A percentile compares a stretch with the other conserved stretches of the same genome.
Conservation (phyloP, 2,329 filamentous ascomycete species). For the Ophioceras dolichostomum region DNA sequence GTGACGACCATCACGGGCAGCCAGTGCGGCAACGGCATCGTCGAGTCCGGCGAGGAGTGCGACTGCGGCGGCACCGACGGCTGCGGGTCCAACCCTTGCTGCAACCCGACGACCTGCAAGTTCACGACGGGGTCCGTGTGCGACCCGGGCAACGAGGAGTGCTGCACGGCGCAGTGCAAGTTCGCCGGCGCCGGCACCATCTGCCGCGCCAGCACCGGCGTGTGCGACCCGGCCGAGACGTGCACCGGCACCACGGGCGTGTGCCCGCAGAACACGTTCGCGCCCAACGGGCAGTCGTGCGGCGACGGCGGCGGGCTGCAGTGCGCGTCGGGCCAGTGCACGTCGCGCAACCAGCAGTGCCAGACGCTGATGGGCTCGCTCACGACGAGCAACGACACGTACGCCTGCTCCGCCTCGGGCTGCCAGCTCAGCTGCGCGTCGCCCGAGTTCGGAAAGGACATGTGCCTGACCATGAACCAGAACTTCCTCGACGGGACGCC, state of each 20-base stretch:
- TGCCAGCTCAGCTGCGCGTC: constrained; percentile 70
- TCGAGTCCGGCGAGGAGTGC: constrained; percentile 87
- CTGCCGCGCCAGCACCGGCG: constrained; percentile 67
- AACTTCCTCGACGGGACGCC: constrained; percentile 89
- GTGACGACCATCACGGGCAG: constrained; percentile 71
- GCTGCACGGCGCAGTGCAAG: constrained; percentile 56
- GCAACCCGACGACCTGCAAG: constrained; percentile 74
- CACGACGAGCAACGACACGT: constrained; percentile 62
- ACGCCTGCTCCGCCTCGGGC: constrained; percentile 59
- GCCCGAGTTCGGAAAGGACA: constrained; percentile 49
- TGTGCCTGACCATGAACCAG: constrained; percentile 69
- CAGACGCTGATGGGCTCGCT: constrained; percentile 68
- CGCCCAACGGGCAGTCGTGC: constrained; percentile 60
- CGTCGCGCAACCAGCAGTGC: constrained; percentile 82
- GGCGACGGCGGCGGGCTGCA: constrained; percentile 53
- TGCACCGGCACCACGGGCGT: constrained; percentile 61
- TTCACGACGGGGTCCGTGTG: constrained; percentile 68
- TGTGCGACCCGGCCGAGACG: constrained; percentile 75
- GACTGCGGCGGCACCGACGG: constrained; percentile 72
- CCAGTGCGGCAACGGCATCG: constrained; percentile 93
- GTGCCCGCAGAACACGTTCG: constrained; percentile 63
- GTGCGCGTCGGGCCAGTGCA: constrained; percentile 91
- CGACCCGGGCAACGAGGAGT: constrained; percentile 71
- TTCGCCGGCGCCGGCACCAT: constrained; percentile 56
- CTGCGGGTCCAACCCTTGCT: constrained; percentile 70